Evolutionary conservation across 768 basidiomycete species (phyloP).

Genomic region (Phylloporus arenicola): DNA sequence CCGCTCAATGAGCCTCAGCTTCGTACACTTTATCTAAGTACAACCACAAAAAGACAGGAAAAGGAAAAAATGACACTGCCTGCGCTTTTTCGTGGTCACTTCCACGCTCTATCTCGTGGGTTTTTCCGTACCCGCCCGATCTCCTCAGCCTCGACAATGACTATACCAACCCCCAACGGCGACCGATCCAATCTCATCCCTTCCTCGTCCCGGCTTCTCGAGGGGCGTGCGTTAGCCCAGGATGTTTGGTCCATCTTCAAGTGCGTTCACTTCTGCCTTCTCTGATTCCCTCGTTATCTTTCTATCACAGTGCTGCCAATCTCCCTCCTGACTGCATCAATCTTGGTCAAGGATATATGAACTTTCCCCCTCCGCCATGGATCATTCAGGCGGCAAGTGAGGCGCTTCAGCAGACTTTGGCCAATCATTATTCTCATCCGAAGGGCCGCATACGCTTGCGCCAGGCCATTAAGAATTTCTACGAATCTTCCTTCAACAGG

Average conservation of each 20-base stretch:
- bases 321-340: constrained; percentile 91
- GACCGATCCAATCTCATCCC: constrained; percentile 53
- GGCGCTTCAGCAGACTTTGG: constrained; percentile 54
- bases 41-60: too few species aligned
- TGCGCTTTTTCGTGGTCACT: background rate
- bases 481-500: constrained; percentile 61
- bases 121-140: background rate
- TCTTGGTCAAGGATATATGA: constrained; percentile 94
- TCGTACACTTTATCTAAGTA: too few species aligned
- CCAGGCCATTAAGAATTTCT: constrained; percentile 79
- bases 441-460: constrained; percentile 84
- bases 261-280: constrained; percentile 33
- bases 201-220: constrained; percentile 65
- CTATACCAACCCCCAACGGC: background rate
- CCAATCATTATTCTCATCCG: constrained; percentile 90
- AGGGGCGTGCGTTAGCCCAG: constrained; percentile 71
- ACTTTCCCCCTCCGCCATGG: constrained; percentile 82
- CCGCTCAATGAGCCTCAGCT: too few species aligned
- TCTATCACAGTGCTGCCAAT: constrained; percentile 62
- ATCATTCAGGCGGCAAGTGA: constrained; percentile 66
- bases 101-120: background rate
- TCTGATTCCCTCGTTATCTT: constrained; percentile 6
- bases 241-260: constrained; percentile 94
- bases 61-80: background rate
- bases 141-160: constrained; percentile 2